Percentiles rank a stretch among this genome's conserved stretches.
phyloP scores from a whole-genome alignment of 768 basidiomycete species.

The Lactarius pseudohatsudake region DNA sequence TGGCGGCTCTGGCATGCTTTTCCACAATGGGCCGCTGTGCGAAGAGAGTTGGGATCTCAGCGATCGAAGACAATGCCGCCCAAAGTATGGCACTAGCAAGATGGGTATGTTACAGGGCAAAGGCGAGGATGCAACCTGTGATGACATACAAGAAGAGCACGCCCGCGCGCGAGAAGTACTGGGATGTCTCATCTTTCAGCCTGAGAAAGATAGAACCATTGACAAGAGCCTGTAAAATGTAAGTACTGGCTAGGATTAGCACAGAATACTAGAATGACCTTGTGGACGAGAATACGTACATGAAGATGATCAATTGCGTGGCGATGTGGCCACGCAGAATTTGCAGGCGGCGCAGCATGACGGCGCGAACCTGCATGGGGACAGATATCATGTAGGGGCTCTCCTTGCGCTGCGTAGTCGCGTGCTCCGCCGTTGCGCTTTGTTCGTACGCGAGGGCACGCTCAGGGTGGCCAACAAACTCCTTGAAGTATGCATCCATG shows the following conservation, averaged over 20 bases:
- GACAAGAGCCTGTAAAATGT: conserved; percentile 51
- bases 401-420: conserved; percentile 43
- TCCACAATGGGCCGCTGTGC: conserved; percentile 58
- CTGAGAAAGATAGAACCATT: conserved; percentile 67
- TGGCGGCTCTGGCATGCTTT: conserved; percentile 57
- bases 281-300: conserved; percentile 22
- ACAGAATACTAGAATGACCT: background rate
- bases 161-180: conserved; percentile 74
- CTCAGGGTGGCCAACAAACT: conserved; percentile 47
- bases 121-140: background rate
- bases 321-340: conserved; percentile 38
- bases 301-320: conserved; percentile 34
- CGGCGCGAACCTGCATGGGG: conserved; percentile 40
- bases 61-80: conserved; percentile 56
- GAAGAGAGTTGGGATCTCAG: conserved; percentile 60
- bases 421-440: conserved; percentile 52
- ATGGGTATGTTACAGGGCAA: background rate
- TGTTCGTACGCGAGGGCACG: conserved; percentile 44
- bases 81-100: conserved; percentile 54
- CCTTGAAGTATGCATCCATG: conserved; percentile 44
- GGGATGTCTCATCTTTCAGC: conserved; percentile 52
- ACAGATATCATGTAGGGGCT: conserved; percentile 42
- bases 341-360: conserved; percentile 39
- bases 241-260: conserved; percentile 42
- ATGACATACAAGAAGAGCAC: conserved; percentile 67